phyloP scores from a whole-genome alignment of 768 basidiomycete species.

The Phylloporus arenicola region DNA sequence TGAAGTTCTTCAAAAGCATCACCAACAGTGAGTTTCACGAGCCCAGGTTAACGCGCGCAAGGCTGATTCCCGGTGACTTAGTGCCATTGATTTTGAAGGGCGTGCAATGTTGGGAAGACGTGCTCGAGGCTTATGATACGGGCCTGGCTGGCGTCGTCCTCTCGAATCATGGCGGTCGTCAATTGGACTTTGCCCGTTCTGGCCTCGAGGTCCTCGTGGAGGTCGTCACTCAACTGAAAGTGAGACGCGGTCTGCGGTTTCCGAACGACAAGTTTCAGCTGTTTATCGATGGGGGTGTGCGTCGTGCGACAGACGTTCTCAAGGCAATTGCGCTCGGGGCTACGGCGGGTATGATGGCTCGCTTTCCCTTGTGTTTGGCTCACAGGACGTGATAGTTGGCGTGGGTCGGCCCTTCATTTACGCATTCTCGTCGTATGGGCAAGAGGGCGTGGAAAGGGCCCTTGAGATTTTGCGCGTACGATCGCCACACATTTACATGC shows the following conservation, averaged over 20 bases:
- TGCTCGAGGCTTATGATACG: constrained; percentile 74
- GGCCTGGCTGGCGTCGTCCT: constrained; percentile 74
- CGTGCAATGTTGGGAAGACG: constrained; percentile 87
- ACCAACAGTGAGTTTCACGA: constrained; percentile 46
- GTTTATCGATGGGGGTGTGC: constrained; percentile 91
- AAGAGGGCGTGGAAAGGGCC: constrained; percentile 80
- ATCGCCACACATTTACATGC: neutral
- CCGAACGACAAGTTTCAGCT: constrained; percentile 80
- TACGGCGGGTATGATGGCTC: constrained; percentile 54
- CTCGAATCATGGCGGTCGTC: constrained; percentile 83
- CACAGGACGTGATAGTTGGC: constrained; percentile 47
- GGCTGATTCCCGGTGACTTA: constrained; percentile 23
- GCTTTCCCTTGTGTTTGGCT: neutral
- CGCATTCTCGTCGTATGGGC: constrained; percentile 84
- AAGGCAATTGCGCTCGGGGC: constrained; percentile 87
- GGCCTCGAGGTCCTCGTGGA: constrained; percentile 89
- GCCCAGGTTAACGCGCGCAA: neutral
- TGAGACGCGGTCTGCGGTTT: constrained; percentile 61
- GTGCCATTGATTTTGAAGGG: constrained; percentile 92
- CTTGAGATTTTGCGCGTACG: constrained; percentile 71
- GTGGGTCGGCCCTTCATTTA: constrained; percentile 86
- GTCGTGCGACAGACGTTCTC: constrained; percentile 83
- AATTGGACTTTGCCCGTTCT: constrained; percentile 76
- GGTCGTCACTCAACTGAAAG: constrained; percentile 68
- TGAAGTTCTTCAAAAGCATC: constrained; percentile 68